Base-by-base conservation (phyloP, 2,329 filamentous ascomycete genomes). In the Camptophora hylomeconis region DNA sequence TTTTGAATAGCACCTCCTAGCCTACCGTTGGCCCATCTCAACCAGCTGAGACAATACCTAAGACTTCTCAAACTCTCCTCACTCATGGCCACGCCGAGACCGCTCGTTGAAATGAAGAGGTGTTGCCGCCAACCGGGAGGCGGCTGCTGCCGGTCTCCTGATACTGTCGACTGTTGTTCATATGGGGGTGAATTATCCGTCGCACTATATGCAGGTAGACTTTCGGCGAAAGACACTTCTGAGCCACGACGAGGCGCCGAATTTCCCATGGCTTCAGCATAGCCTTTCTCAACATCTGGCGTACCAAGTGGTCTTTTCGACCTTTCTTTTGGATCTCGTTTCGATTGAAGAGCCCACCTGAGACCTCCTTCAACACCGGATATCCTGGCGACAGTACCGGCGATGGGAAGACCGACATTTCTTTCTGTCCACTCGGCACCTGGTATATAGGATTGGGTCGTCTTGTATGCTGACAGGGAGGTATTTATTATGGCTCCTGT, bases 361-460 rank as follows among this genome's bases (percentile, higher is more conserved):
- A 94, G 69, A 32, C 83, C 78, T 31, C 77, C 77, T 50, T 95
- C 86, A 2, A 94, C 80, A 35, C 87, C 87, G 1, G 87, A 93
- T 17, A 76, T 75, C 17, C 82, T 72, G 17, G 83, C 79, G 5
- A 93, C 80, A 0, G 82, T 89, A 47, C 81, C 89, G 29, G 81
- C 81, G 29, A 94, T 73, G 2, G 83, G 84, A 2, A 79, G 64
- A 8, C 69, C 81, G 28, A 93, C 72, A 42, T 82, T 87, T 25
- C 81, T 77, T 53, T 95, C 87, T 12, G 94, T 75, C 45, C 92
- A 83, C 51, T 93, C 83, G 26, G 82, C 87, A 36, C 84, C 73
- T 0, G 87, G 84, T 2, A 83, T 92, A 46, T 87, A 92, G 42
- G 86, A 82, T 55, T 95, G 94, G 7, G 81, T 84, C 3, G 70